These are phyloP conservation scores for Stagonosporopsis tanaceti DNA, from an alignment of 2,329 filamentous ascomycete species.

Conservation along the genomic window DNA sequence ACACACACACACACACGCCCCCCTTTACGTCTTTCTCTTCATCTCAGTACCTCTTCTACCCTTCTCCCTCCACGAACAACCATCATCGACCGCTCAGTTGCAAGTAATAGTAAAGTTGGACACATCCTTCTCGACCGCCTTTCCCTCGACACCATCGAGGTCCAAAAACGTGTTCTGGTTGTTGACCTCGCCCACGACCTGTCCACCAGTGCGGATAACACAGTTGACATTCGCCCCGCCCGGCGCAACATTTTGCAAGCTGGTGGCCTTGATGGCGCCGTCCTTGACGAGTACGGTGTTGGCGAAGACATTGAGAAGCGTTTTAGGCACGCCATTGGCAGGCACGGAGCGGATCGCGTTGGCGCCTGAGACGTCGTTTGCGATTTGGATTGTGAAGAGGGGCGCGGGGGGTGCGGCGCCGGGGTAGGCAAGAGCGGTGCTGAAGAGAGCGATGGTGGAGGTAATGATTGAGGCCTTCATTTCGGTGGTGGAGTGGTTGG, in stretches of 20 bases:
- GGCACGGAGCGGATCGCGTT: slow-evolving; percentile 18
- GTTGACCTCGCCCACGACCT: slow-evolving; percentile 17
- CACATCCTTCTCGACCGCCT: slow-evolving; percentile 28
- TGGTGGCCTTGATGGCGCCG: slow-evolving; percentile 25
- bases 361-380: slow-evolving; percentile 30
- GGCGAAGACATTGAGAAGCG: slow-evolving; percentile 22
- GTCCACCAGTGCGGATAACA: slow-evolving; percentile 16
- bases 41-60: background rate
- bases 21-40: too few species aligned
- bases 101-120: slow-evolving; percentile 26
- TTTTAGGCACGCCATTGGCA: slow-evolving; percentile 13
- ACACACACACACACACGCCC: too few species aligned
- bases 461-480: slow-evolving; percentile 31
- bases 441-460: slow-evolving; percentile 20
- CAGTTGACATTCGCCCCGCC: slow-evolving; percentile 17
- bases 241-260: slow-evolving; percentile 24
- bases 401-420: slow-evolving; percentile 13
- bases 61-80: background rate
- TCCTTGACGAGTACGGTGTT: slow-evolving; percentile 21
- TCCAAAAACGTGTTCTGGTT: slow-evolving; percentile 26
- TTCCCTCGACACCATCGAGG: slow-evolving; percentile 20
- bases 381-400: slow-evolving; percentile 23
- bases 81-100: background rate
- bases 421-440: slow-evolving; percentile 25
- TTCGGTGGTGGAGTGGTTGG: slow-evolving; percentile 16